phyloP scores from a whole-genome alignment of 1,139 yeast genomes.

The Saccharomycopsis crataegensis region DNA sequence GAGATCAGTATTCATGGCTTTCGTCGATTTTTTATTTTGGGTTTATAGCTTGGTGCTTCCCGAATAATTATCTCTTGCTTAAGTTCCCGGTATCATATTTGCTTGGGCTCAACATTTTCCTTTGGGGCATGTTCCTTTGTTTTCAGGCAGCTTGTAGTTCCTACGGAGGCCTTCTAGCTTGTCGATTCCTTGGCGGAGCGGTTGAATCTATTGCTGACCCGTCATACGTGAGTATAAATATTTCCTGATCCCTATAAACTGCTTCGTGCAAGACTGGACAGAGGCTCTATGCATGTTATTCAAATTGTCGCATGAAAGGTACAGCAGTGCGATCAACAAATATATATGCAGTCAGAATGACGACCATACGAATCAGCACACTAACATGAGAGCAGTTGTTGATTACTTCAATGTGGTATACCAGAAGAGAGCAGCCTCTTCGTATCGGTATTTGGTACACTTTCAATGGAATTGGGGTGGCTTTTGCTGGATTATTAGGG shows the following conservation, averaged over 20 bases:
- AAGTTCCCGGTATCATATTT: constrained; percentile 47
- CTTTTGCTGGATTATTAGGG: constrained; percentile 49
- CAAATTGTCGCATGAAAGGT: too few species aligned
- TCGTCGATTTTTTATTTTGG: constrained; percentile 57
- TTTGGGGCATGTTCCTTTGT: constrained; percentile 46
- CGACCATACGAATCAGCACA: too few species aligned
- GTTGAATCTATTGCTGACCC: constrained; percentile 54
- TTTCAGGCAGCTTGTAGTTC: constrained; percentile 42
- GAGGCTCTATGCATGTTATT: too few species aligned
- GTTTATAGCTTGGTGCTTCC: constrained; percentile 39
- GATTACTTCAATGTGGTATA: constrained; percentile 48
- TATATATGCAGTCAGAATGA: too few species aligned
- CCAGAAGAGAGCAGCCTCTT: constrained; percentile 43
- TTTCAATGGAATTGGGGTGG: constrained; percentile 48
- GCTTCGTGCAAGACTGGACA: too few species aligned
- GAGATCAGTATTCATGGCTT: constrained; percentile 42
- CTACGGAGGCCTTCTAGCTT: constrained; percentile 43
- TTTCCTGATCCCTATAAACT: too few species aligned
- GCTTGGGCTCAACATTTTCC: constrained; percentile 36
- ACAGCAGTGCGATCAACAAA: too few species aligned
- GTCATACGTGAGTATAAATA: constrained; percentile 35
- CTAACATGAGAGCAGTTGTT: constrained; percentile 24
- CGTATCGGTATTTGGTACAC: constrained; percentile 43
- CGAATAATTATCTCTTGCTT: constrained; percentile 45
- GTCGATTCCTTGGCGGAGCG: constrained; percentile 46